Evolutionary conservation across 495 filamentous ascomycete species (phyloP).

Genomic region (Penicillium mononematosum): DNA sequence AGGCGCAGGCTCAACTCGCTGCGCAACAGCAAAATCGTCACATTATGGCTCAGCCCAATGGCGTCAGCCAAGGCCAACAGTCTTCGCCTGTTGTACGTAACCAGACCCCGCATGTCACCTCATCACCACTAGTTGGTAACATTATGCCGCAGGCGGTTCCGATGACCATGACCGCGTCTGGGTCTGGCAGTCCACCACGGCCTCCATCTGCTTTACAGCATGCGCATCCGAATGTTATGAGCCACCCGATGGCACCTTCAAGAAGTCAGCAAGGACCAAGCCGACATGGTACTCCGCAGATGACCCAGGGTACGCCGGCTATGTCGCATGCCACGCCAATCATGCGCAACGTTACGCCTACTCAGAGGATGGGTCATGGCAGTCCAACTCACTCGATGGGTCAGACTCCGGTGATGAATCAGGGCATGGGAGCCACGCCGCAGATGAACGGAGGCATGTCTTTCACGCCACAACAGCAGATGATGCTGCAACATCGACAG

Average conservation of each 20-base stretch:
- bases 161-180: slow-evolving; percentile 78
- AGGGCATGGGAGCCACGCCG: slow-evolving; percentile 47
- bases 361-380: slow-evolving; percentile 67
- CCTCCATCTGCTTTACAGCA: slow-evolving; percentile 76
- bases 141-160: slow-evolving; percentile 58
- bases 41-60: slow-evolving; percentile 53
- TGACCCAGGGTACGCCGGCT: slow-evolving; percentile 75
- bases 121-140: slow-evolving; percentile 71
- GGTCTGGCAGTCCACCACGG: slow-evolving; percentile 70
- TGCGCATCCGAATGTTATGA: slow-evolving; percentile 64
- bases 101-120: slow-evolving; percentile 72
- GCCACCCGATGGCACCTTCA: slow-evolving; percentile 70
- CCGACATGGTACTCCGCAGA: slow-evolving; percentile 75
- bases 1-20: slow-evolving; percentile 51
- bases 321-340: slow-evolving; percentile 70
- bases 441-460: slow-evolving; percentile 41
- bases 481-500: slow-evolving; percentile 48
- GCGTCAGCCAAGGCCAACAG: slow-evolving; percentile 64
- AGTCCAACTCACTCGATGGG: slow-evolving; percentile 64
- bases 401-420: slow-evolving; percentile 57
- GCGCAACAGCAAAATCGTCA: slow-evolving; percentile 48
- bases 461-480: slow-evolving; percentile 47
- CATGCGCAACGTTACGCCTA: slow-evolving; percentile 67
- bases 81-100: slow-evolving; percentile 80
- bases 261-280: slow-evolving; percentile 78